A percentile compares a stretch with the other conserved stretches of the same genome.
Conservation (phyloP, 306 rosid species). For the Trifolium pratense region DNA sequence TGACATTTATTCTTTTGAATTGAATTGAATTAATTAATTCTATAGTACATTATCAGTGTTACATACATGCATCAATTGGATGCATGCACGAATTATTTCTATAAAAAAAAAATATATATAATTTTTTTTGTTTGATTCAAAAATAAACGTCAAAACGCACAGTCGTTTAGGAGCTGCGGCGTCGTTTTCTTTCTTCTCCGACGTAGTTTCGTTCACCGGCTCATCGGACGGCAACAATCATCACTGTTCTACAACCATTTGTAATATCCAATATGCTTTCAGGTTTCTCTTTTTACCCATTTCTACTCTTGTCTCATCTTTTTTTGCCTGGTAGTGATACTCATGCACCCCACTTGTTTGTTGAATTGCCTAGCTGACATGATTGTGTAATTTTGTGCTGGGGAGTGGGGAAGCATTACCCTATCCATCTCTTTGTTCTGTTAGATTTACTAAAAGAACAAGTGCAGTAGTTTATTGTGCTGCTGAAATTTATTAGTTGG, state of each 20-base stretch:
- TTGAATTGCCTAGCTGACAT: conserved; percentile 1
- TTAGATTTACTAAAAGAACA: too few species aligned
- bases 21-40: too few species aligned
- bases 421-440: not conserved
- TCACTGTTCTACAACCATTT: not conserved
- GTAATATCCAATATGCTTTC: conserved; percentile 42
- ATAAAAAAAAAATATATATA: too few species aligned
- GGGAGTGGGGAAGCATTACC: too few species aligned
- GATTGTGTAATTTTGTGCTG: not conserved
- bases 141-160: not conserved
- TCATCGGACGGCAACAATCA: conserved; percentile 4
- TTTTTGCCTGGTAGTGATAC: not conserved
- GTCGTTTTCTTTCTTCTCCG: not conserved
- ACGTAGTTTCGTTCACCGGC: not conserved
- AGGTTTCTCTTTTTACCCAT: conserved; percentile 37
- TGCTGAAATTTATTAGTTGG: not conserved
- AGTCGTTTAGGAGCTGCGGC: not conserved
- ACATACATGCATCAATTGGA: too few species aligned
- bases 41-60: too few species aligned
- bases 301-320: not conserved
- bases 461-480: not conserved
- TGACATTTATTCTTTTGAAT: not conserved
- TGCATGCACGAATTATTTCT: too few species aligned
- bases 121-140: not conserved
- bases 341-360: not conserved